Evolutionary conservation across 371 early-diverging fungal genomes (phyloP).

Genomic region (Mucor indicus): DNA sequence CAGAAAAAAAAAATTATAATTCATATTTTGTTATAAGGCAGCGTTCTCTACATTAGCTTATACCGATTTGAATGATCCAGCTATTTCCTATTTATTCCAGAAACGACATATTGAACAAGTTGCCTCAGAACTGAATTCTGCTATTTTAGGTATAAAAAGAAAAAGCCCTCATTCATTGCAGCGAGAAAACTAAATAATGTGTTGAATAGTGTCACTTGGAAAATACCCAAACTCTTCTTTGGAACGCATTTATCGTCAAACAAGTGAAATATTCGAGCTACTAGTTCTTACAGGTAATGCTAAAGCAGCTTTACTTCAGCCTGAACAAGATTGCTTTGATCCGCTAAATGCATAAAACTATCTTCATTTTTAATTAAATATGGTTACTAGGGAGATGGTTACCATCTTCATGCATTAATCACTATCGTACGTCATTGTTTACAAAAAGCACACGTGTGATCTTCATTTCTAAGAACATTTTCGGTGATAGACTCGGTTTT

Average conservation of each 20-base stretch:
- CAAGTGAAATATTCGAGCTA: conserved; percentile 14
- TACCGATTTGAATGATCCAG: conserved; percentile 53
- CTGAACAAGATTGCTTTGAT: conserved; percentile 22
- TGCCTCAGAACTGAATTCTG: conserved; percentile 68
- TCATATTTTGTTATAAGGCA: too few species aligned
- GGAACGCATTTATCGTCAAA: conserved; percentile 42
- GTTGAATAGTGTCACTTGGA: conserved; percentile 19
- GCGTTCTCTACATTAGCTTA: conserved; percentile 82
- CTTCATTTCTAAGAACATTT: too few species aligned
- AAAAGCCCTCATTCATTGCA: too few species aligned
- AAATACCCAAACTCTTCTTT: conserved; percentile 33
- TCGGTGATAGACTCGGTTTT: too few species aligned
- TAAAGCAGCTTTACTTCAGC: conserved; percentile 26
- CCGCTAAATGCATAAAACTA: too few species aligned
- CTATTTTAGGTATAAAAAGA: conserved; percentile 73
- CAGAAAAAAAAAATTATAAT: too few species aligned
- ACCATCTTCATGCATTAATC: too few species aligned
- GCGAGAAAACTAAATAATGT: too few species aligned
- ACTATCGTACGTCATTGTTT: too few species aligned
- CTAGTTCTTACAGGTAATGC: conserved; percentile 21
- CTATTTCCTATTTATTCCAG: conserved; percentile 54
- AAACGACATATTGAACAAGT: conserved; percentile 33
- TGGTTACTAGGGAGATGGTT: too few species aligned
- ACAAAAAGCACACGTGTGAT: too few species aligned
- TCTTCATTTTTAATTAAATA: too few species aligned